Percentiles rank a stretch among this genome's conserved stretches.
Conservation (phyloP, 2,329 filamentous ascomycete species). For the Colletotrichum phormii region DNA sequence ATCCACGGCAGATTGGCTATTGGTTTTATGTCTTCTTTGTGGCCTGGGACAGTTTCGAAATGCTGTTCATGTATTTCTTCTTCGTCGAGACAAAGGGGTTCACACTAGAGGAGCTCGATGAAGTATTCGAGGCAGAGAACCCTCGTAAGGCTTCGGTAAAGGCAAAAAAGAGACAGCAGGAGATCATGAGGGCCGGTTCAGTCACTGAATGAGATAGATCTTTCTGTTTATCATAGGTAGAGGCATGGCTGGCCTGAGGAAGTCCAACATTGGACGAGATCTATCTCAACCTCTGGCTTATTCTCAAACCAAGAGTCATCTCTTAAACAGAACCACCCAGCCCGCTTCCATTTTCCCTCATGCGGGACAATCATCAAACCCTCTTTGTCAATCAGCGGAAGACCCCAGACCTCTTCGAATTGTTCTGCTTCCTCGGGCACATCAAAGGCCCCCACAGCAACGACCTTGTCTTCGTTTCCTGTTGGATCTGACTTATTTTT, state of each 20-base stretch:
- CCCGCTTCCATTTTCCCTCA: conserved; percentile 4
- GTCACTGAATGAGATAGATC: neutral
- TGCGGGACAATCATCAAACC: conserved; percentile 6
- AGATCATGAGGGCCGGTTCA: conserved; percentile 35
- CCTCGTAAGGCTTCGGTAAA: conserved; percentile 48
- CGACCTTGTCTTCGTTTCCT: neutral
- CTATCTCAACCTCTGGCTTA: neutral
- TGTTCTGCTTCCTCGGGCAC: conserved; percentile 5
- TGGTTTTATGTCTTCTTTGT: conserved; percentile 52
- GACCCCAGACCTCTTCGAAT: neutral
- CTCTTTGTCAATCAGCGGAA: conserved; percentile 3
- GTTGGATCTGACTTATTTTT: neutral
- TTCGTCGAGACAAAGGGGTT: conserved; percentile 62
- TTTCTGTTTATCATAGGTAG: neutral
- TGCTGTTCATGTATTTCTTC: conserved; percentile 39
- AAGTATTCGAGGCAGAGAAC: conserved; percentile 59
- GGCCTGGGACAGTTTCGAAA: conserved; percentile 50
- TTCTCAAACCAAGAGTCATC: conserved; percentile 8
- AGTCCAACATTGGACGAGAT: neutral
- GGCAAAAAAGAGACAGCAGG: conserved; percentile 49
- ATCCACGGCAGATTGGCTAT: conserved; percentile 43
- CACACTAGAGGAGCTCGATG: conserved; percentile 66
- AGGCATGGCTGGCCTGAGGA: no score
- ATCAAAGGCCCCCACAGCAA: conserved; percentile 14
- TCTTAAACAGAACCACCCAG: conserved; percentile 11